Evolutionary conservation across 176 grass and related monocot species (phyloP).

Genomic region (Elaeis guineensis): DNA sequence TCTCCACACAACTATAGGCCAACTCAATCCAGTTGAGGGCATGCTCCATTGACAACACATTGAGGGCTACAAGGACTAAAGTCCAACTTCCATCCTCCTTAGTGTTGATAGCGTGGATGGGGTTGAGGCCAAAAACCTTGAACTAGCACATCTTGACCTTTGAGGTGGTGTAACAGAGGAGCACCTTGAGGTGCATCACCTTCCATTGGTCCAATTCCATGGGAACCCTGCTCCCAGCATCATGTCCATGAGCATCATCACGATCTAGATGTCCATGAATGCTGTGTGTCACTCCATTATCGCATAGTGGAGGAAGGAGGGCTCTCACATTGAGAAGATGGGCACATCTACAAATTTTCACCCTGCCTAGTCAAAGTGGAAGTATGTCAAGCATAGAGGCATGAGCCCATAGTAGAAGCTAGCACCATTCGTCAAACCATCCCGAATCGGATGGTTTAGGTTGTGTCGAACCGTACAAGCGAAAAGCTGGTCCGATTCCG

Average conservation of each 20-base stretch:
- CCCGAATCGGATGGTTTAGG: no score
- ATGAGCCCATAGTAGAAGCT: slow-evolving; percentile 54
- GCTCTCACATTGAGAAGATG: slow-evolving; percentile 56
- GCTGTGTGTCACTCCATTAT: slow-evolving; percentile 50
- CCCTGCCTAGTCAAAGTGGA: slow-evolving; percentile 60
- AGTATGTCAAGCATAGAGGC: slow-evolving; percentile 80
- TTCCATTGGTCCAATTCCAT: slow-evolving; percentile 40
- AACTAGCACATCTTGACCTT: slow-evolving; percentile 85
- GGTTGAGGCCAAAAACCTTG: slow-evolving; percentile 73
- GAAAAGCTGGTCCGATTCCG: no score
- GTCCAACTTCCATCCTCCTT: slow-evolving; percentile 47
- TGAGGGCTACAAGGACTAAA: slow-evolving; percentile 60
- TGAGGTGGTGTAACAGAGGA: slow-evolving; percentile 49
- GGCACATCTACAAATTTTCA: slow-evolving; percentile 71
- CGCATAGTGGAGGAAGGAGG: slow-evolving; percentile 72
- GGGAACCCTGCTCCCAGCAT: slow-evolving; percentile 37
- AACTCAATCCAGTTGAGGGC: slow-evolving; percentile 59
- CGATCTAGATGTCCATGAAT: slow-evolving; percentile 62
- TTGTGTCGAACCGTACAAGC: no score
- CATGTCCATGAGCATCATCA: slow-evolving; percentile 88
- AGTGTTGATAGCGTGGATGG: slow-evolving; percentile 70
- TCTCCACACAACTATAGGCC: slow-evolving; percentile 52
- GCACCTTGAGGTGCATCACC: slow-evolving; percentile 58
- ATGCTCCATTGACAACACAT: slow-evolving; percentile 76
- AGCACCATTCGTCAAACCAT: no score